Base-by-base conservation (phyloP, 352 stramenopile genomes). In the Globisporangium cylindrosporum region DNA sequence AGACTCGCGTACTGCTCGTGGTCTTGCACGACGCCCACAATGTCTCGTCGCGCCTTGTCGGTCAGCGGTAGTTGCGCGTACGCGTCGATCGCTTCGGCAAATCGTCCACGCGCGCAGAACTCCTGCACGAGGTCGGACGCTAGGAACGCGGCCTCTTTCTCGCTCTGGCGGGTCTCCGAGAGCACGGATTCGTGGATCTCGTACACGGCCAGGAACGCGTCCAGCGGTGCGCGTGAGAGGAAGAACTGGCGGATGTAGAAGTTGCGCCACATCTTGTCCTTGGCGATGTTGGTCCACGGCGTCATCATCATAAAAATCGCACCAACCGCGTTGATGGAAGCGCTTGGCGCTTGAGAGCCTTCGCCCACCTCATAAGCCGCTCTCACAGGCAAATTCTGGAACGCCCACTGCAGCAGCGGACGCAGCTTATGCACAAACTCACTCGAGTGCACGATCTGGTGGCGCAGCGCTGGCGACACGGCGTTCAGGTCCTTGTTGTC, bases 161-260 rank as follows among this genome's bases (percentile, higher is more conserved):
- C 24, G 32, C 41, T 25, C 20, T 66, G 14, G 22, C 32, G 36
- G 46, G 24, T 27, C 7, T 48, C 72, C 15, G 24, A 66, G 25
- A 59, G 36, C 38, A 49, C 51, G 5, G 29, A 53, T 10, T 53
- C 59, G 63, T 79, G 73, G 1, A 64, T 46, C 7, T 80, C 71
- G 53, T 72, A 77, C 18, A 76, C 65, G 8, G 64, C 58, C 10
- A 89, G 55, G 61, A 87, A 89, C n/a, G 76, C 66, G 27, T 56
- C 58, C 32, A 89, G 61, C 10, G 80, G 80, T 46, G 80, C 78
- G 9, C 66, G 62, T 0, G 79, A 82, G 4, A 91, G 68, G 55
- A 89, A 86, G 62, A 91, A 91, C 61, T 87, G 81, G 24, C 82
- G 79, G 41, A 80, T 76, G 68, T 83, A 89, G 68, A 86, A 91